These are phyloP conservation scores for Fusarium sp. DNA, from an alignment of 2,329 filamentous ascomycete species.

Conservation along the genomic window DNA sequence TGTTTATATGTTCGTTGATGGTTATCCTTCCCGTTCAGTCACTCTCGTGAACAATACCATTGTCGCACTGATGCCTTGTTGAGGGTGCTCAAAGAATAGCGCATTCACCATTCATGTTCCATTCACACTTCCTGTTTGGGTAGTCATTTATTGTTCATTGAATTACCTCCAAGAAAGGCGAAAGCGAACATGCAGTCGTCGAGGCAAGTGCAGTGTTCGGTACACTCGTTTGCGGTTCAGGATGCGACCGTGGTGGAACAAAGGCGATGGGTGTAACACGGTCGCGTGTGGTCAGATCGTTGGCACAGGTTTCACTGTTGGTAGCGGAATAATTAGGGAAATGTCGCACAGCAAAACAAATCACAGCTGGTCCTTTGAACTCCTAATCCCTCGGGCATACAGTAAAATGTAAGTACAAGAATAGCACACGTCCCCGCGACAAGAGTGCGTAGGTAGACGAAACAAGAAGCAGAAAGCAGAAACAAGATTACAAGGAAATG, in stretches of 20 bases:
- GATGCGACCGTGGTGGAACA: neutral
- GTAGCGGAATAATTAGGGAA: neutral
- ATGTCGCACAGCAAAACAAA: neutral
- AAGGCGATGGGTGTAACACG: neutral
- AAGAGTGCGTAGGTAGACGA: too few relatives aligned
- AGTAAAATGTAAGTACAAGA: too few relatives aligned
- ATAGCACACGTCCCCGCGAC: too few relatives aligned
- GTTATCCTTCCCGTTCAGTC: neutral
- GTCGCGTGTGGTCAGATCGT: neutral
- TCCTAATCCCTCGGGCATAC: too few relatives aligned
- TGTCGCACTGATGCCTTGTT: neutral
- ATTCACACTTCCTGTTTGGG: neutral
- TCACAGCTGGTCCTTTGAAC: neutral
- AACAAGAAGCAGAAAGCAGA: too few relatives aligned
- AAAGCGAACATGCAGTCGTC: neutral
- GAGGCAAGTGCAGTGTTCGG: neutral
- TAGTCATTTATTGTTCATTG: neutral
- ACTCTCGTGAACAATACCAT: neutral
- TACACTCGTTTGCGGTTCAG: neutral
- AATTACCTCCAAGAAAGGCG: neutral
- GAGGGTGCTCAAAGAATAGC: neutral
- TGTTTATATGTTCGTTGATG: neutral
- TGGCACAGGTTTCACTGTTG: neutral
- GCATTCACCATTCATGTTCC: neutral
- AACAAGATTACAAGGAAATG: too few relatives aligned